phyloP scores from a whole-genome alignment of 768 basidiomycete species.

The Termitomyces heimii region DNA sequence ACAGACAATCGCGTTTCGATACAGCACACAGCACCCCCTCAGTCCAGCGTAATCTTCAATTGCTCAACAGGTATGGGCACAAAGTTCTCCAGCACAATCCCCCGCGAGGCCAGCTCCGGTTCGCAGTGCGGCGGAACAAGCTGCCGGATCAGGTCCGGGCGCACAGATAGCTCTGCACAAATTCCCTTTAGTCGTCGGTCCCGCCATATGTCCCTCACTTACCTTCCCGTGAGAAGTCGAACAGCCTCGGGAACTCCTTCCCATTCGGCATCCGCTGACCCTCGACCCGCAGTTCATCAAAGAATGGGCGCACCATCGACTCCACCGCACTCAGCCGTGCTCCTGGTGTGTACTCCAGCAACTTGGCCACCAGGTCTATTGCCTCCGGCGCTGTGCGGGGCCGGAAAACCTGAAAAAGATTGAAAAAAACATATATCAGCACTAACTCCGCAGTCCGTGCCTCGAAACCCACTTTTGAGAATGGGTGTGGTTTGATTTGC shows the following conservation, averaged over 20 bases:
- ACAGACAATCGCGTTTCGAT: slow-evolving; percentile 1
- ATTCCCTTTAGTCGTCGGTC: neutral
- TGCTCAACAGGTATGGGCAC: slow-evolving; percentile 97
- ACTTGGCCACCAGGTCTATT: slow-evolving; percentile 90
- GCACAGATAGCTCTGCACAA: slow-evolving; percentile 82
- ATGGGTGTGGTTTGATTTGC: slow-evolving; percentile 99
- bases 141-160: slow-evolving; percentile 88
- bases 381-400: slow-evolving; percentile 95
- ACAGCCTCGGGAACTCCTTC: slow-evolving; percentile 90
- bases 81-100: slow-evolving; percentile 85
- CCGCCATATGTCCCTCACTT: slow-evolving; percentile 24
- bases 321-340: slow-evolving; percentile 86
- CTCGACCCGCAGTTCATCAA: slow-evolving; percentile 89
- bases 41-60: slow-evolving; percentile 91
- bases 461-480: slow-evolving; percentile 72
- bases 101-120: slow-evolving; percentile 79
- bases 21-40: slow-evolving; percentile 24
- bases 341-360: slow-evolving; percentile 97
- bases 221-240: slow-evolving; percentile 94
- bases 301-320: slow-evolving; percentile 94
- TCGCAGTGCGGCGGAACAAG: slow-evolving; percentile 90
- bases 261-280: slow-evolving; percentile 96
- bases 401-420: slow-evolving; percentile 84
- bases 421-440: neutral
- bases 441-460: neutral